phyloP scores from a whole-genome alignment of 768 basidiomycete genomes.

The Roridomyces roridus region DNA sequence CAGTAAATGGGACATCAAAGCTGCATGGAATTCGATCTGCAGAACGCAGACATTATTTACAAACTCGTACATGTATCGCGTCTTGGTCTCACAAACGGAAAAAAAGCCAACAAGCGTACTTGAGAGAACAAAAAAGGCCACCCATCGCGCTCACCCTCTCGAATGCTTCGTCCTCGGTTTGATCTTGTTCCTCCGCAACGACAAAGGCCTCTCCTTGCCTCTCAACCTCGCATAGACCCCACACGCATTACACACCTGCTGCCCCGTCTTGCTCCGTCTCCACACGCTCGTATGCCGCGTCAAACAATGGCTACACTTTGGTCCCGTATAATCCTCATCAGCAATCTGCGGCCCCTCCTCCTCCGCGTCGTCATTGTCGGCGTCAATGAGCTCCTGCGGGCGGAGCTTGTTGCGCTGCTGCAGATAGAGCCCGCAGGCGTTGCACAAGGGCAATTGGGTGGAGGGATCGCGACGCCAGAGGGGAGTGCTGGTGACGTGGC shows the following conservation, averaged over 20 bases:
- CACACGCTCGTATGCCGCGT: conserved; percentile 20
- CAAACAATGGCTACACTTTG: conserved; percentile 17
- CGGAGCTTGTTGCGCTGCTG: conserved; percentile 23
- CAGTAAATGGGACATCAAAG: no score
- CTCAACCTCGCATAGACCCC: conserved; percentile 14
- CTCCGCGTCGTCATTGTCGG: conserved; percentile 15
- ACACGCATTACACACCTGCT: conserved; percentile 22
- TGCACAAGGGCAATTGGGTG: conserved; percentile 17
- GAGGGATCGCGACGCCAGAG: conserved; percentile 21
- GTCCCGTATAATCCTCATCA: conserved; percentile 20
- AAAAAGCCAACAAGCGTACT: no score
- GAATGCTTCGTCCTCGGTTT: conserved; percentile 16
- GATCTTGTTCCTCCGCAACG: conserved; percentile 16
- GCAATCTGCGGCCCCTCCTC: conserved; percentile 10
- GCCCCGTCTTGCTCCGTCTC: conserved; percentile 18
- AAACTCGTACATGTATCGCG: no score
- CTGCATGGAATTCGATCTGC: no score
- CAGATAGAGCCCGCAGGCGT: conserved; percentile 22
- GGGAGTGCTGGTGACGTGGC: conserved; percentile 19
- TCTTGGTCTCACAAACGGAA: no score
- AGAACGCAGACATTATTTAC: no score
- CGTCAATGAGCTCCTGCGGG: conserved; percentile 23
- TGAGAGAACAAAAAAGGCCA: no score
- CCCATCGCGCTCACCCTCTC: no score
- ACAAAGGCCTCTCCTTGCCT: conserved; percentile 19